These are phyloP conservation scores for Sclerotinia nivalis DNA, from an alignment of 2,329 filamentous ascomycete genomes.

Conservation along the genomic window DNA sequence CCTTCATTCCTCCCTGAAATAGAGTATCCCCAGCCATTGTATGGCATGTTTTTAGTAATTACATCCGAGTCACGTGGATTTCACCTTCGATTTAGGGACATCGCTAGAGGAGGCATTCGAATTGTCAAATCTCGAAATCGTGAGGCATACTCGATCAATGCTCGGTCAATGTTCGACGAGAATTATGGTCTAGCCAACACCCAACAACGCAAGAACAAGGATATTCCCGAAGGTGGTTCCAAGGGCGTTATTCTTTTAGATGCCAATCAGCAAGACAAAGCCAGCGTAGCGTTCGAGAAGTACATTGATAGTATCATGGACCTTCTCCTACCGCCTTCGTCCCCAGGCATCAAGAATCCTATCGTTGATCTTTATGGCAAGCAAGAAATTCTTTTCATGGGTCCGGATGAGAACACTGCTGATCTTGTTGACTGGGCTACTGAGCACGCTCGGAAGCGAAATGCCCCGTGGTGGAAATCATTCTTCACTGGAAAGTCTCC, in stretches of 20 bases:
- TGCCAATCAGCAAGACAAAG: constrained; percentile 90
- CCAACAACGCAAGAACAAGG: constrained; percentile 99
- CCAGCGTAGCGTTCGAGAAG: constrained; percentile 92
- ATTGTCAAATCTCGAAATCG: constrained; percentile 98
- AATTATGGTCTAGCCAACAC: constrained; percentile 98
- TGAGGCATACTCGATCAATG: constrained; percentile 95
- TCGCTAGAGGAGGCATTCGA: constrained; percentile 93
- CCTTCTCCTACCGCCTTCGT: constrained; percentile 82
- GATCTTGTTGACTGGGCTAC: constrained; percentile 99
- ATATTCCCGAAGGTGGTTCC: constrained; percentile 96
- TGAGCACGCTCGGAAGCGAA: constrained; percentile 81
- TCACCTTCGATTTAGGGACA: constrained; percentile 95
- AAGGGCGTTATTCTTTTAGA: constrained; percentile 97
- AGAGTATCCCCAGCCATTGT: constrained; percentile 91
- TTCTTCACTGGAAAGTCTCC: constrained; percentile 99
- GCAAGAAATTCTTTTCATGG: constrained; percentile 97
- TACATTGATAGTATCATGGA: constrained; percentile 99
- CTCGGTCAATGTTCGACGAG: constrained; percentile 93
- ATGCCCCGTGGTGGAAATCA: constrained; percentile 98
- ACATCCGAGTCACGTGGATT: constrained; percentile 96
- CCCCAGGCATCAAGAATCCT: constrained; percentile 97
- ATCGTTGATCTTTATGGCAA: constrained; percentile 95
- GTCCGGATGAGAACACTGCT: constrained; percentile 97
- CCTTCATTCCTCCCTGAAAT: constrained; percentile 84
- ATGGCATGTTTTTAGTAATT: constrained; percentile 98